These are phyloP conservation scores for Aulographum hederae DNA, from an alignment of 2,329 filamentous ascomycete genomes.

Conservation along the genomic window DNA sequence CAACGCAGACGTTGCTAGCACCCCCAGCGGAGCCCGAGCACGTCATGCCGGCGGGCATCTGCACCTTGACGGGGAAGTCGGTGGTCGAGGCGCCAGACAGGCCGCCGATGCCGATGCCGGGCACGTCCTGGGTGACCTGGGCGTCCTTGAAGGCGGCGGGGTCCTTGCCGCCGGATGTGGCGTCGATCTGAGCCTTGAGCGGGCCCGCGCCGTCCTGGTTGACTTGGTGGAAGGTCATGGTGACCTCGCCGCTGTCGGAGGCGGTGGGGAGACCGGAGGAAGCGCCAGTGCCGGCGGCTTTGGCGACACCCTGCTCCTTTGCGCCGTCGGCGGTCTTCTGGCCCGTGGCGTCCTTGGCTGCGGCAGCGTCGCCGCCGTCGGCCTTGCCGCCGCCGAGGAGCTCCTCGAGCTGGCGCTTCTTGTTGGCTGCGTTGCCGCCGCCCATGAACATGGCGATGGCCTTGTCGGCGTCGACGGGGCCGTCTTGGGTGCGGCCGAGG, in stretches of 20 bases:
- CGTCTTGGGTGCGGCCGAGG: constrained; percentile 44
- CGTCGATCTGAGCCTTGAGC: constrained; percentile 40
- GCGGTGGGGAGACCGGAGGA: constrained; percentile 39
- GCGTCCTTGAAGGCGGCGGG: constrained; percentile 40
- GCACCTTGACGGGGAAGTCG: constrained; percentile 45
- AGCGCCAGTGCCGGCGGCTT: constrained; percentile 35
- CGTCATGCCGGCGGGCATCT: constrained; percentile 50
- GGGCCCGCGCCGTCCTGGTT: constrained; percentile 55
- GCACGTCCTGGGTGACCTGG: constrained; percentile 40
- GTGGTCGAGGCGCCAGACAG: constrained; percentile 40
- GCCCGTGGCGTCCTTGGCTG: constrained; percentile 21
- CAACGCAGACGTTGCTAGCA: constrained; percentile 44
- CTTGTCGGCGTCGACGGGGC: constrained; percentile 35
- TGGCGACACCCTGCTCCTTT: constrained; percentile 34
- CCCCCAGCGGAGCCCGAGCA: constrained; percentile 42
- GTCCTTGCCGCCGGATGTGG: constrained; percentile 44
- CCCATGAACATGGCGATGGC: constrained; percentile 45
- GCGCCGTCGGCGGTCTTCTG: constrained; percentile 28
- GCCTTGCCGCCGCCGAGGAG: constrained; percentile 15
- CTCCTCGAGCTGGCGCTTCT: constrained; percentile 14
- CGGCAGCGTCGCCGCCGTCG: constrained; percentile 9
- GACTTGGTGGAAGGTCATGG: constrained; percentile 49
- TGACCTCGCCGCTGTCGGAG: constrained; percentile 39
- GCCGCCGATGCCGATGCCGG: constrained; percentile 37
- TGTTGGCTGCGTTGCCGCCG: constrained; percentile 12